Conservation (phyloP, 2,329 filamentous ascomycete genomes). For the Fusarium secorum region DNA sequence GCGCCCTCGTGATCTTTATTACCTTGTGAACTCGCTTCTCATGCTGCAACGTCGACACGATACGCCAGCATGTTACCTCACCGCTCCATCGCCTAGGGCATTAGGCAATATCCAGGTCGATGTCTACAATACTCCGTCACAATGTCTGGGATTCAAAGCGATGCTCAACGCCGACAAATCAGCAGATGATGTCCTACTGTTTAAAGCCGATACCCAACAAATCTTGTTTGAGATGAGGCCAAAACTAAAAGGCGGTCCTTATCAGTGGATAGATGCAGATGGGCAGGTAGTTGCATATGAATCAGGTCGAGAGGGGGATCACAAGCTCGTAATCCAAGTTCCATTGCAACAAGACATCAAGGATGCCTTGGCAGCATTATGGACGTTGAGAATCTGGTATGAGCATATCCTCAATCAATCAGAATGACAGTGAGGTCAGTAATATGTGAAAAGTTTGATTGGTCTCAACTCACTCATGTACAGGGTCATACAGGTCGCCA, state of each 20-base stretch:
- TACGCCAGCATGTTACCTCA: conserved; percentile 17
- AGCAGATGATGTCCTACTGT: conserved; percentile 1
- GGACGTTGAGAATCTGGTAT: conserved; percentile 27
- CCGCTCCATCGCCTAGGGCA: conserved; percentile 5
- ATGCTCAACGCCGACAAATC: conserved; percentile 9
- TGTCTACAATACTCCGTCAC: accelerated
- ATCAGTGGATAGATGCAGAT: conserved; percentile 10
- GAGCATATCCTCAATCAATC: not conserved
- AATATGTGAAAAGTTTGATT: accelerated
- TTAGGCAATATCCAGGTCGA: conserved; percentile 20
- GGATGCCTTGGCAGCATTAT: conserved; percentile 19
- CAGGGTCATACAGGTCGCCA: not conserved
- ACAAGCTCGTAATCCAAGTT: not conserved
- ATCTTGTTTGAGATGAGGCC: conserved; percentile 12
- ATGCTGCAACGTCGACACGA: not conserved
- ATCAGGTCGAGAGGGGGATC: not conserved
- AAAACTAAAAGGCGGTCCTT: not conserved
- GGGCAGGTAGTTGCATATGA: conserved; percentile 4
- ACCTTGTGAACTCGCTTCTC: conserved; percentile 14
- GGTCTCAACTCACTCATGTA: not conserved
- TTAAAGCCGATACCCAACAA: not conserved
- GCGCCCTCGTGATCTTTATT: conserved; percentile 8
- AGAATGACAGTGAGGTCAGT: not conserved
- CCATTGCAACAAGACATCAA: not conserved
- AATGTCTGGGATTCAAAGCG: not conserved